A percentile compares a stretch with the other conserved stretches of the same genome.
Conservation (phyloP, 1,284 basidiomycete species). For the Ustilago trichophora region DNA sequence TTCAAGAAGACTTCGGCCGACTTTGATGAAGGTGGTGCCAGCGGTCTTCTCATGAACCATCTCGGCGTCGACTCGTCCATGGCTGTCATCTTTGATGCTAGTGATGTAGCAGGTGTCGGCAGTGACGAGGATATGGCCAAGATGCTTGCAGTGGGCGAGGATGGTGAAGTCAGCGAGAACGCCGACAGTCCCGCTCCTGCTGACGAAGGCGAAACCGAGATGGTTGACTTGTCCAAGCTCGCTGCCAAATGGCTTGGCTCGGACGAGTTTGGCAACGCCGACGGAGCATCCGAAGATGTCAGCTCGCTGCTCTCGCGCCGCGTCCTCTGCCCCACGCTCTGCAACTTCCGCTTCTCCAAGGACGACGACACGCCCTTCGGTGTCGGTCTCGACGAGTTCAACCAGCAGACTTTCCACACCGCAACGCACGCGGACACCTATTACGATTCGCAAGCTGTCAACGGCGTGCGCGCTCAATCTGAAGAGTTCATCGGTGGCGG, state of each 20-base stretch:
- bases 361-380: conserved; percentile 56
- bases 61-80: conserved; percentile 80
- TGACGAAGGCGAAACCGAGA: conserved; percentile 17
- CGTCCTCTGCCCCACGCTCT: conserved; percentile 53
- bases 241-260: conserved; percentile 46
- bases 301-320: conserved; percentile 43
- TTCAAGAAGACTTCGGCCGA: conserved; percentile 98
- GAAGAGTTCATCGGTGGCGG: conserved; percentile 22
- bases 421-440: conserved; percentile 25
- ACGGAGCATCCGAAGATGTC: conserved; percentile 16
- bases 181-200: conserved; percentile 13
- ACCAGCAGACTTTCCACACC: conserved; percentile 38
- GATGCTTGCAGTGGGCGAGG: conserved; percentile 34
- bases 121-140: conserved; percentile 72
- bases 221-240: conserved; percentile 52
- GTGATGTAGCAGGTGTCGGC: conserved; percentile 82
- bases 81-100: conserved; percentile 93
- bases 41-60: conserved; percentile 72
- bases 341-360: conserved; percentile 56
- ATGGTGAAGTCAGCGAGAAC: conserved; percentile 16
- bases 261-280: conserved; percentile 16
- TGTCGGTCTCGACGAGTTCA: conserved; percentile 45
- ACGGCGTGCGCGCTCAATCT: conserved; percentile 20
- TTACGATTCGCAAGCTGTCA: conserved; percentile 12
- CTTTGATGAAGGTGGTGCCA: conserved; percentile 97